Evolutionary conservation across 345 rosid genomes (phyloP).

Genomic region (Eucalyptus erythrocorys): DNA sequence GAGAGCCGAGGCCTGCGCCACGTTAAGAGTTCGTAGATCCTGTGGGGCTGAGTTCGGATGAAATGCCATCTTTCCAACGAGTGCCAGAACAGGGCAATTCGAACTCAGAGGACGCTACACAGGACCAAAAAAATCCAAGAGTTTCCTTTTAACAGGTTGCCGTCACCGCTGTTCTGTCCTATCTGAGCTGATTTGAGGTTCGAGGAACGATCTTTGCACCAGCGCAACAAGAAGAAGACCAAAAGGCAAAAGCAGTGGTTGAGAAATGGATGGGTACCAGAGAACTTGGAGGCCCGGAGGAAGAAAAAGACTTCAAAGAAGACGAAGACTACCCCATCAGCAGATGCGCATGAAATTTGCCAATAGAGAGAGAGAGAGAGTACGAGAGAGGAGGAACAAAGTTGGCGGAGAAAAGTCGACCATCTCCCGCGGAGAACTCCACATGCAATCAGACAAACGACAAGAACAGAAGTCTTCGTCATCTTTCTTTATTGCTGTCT

Average conservation of each 20-base stretch:
- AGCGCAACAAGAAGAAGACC: not conserved
- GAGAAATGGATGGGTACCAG: not conserved
- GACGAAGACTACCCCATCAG: not conserved
- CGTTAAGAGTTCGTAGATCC: conserved; percentile 29
- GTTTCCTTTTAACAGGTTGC: not conserved
- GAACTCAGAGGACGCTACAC: not conserved
- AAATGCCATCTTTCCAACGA: conserved; percentile 32
- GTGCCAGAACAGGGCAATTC: not conserved
- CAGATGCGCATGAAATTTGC: not conserved
- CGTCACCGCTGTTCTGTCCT: not conserved
- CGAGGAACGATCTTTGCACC: not conserved
- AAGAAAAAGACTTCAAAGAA: not conserved
- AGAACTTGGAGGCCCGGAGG: not conserved
- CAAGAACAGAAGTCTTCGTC: not conserved
- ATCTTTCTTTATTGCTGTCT: not conserved
- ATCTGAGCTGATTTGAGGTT: not conserved
- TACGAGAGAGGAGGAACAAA: not conserved
- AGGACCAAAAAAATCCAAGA: not conserved
- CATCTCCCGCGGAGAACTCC: not conserved
- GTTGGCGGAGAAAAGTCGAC: not conserved
- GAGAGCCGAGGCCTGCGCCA: conserved; percentile 5
- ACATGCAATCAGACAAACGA: not conserved
- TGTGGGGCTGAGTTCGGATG: conserved; percentile 34
- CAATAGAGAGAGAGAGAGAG: not conserved
- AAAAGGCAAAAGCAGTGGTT: not conserved